Evolutionary conservation across 352 stramenopile genomes (phyloP).

Genomic region (Phytophthora syringae): DNA sequence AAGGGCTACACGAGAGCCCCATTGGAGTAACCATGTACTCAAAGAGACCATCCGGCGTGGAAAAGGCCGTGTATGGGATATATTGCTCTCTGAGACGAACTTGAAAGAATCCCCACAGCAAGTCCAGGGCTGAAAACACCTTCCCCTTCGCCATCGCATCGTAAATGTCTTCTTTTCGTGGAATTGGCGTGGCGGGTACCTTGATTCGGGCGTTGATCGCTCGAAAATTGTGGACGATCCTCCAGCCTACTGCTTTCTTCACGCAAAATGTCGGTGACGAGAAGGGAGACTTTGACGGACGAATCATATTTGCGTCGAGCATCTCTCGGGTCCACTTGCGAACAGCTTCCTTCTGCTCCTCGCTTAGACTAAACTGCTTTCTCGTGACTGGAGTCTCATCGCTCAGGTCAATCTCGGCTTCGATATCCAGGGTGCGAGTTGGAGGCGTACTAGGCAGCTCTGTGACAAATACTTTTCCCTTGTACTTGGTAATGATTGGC

Average conservation of each 20-base stretch:
- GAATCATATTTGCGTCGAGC: neutral
- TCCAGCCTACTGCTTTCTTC: no score
- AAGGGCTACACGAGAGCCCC: neutral
- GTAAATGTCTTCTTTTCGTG: constrained; percentile 3
- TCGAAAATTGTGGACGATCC: no score
- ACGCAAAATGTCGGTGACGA: constrained; percentile 1
- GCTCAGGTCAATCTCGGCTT: neutral
- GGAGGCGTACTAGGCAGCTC: neutral
- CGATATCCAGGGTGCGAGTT: neutral
- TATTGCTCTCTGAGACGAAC: neutral
- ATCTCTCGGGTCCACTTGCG: neutral
- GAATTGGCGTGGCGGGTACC: neutral
- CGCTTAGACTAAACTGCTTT: neutral
- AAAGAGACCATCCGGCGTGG: neutral
- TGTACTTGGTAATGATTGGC: no score
- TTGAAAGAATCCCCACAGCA: constrained; percentile 7
- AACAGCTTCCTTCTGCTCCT: neutral
- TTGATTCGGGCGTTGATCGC: no score
- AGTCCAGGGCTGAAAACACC: neutral
- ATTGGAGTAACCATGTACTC: constrained; percentile 8
- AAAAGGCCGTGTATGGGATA: constrained; percentile 3
- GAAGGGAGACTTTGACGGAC: neutral
- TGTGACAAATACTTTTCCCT: neutral
- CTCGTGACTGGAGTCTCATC: neutral
- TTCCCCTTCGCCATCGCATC: neutral